A percentile compares a stretch with the other conserved stretches of the same genome.
phyloP scores from a whole-genome alignment of 129 eudicot species.

The Arctium lappa region DNA sequence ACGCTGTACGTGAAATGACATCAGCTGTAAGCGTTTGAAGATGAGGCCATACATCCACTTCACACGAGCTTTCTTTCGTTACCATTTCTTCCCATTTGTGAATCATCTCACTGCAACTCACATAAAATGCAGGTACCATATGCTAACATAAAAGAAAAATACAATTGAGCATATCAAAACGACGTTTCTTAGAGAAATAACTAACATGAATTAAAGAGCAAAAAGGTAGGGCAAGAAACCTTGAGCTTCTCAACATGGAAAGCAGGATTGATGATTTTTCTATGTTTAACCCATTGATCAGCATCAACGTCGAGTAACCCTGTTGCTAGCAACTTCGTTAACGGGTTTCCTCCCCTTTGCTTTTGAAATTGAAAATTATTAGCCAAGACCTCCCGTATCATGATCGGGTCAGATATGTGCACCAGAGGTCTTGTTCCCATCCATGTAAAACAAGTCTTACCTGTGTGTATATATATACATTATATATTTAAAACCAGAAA shows the following conservation, averaged over 20 bases:
- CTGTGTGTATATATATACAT: not conserved
- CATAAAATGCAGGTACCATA: slow-evolving; percentile 51
- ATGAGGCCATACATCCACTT: slow-evolving; percentile 46
- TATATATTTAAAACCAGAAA: not conserved
- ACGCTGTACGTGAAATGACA: slow-evolving; percentile 50
- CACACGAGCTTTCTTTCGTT: slow-evolving; percentile 1
- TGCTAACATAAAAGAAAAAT: slow-evolving; percentile 12
- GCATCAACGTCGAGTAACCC: not conserved
- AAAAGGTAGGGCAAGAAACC: not conserved
- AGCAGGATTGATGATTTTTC: slow-evolving; percentile 30
- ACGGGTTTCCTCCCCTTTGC: slow-evolving; percentile 18
- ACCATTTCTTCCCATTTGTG: slow-evolving; percentile 38
- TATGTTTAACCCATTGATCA: slow-evolving; percentile 22
- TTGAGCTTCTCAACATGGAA: slow-evolving; percentile 33
- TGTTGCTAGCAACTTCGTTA: slow-evolving; percentile 6
- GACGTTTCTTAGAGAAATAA: not conserved
- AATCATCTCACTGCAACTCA: slow-evolving; percentile 43
- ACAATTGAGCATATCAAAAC: not conserved
- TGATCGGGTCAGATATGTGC: slow-evolving; percentile 14
- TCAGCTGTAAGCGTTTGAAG: slow-evolving; percentile 39
- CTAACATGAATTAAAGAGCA: no score
- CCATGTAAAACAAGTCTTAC: slow-evolving; percentile 19
- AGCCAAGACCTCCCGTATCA: slow-evolving; percentile 14
- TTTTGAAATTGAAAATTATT: slow-evolving; percentile 11
- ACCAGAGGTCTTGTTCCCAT: slow-evolving; percentile 9